A percentile compares a stretch with the other conserved stretches of the same genome.
Conservation (phyloP, 805 yeast genomes). For the Kluyveromyces wickerhamii region DNA sequence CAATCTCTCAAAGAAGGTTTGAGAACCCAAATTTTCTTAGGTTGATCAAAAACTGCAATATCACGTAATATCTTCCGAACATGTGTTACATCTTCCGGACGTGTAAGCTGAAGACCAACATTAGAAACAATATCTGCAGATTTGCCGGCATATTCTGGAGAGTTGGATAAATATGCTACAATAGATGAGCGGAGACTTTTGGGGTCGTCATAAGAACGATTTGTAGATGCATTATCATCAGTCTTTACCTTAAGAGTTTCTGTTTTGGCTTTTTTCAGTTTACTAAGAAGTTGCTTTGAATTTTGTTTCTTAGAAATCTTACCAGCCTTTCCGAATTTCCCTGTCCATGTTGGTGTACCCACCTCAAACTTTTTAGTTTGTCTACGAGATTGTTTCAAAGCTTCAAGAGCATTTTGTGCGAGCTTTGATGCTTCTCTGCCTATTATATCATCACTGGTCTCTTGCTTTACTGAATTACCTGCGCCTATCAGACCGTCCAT, state of each 20-base stretch:
- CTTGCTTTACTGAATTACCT: constrained; percentile 49
- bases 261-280: constrained; percentile 1
- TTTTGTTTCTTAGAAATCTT: constrained; percentile 32
- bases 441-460: constrained; percentile 30
- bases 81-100: constrained; percentile 48
- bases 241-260: constrained; percentile 7
- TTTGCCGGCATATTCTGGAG: constrained; percentile 35
- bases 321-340: constrained; percentile 83
- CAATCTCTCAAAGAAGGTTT: constrained; percentile 28
- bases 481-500: constrained; percentile 70
- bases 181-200: constrained; percentile 18
- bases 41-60: constrained; percentile 61
- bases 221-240: constrained; percentile 1
- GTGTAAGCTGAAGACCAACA: constrained; percentile 33
- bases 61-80: constrained; percentile 61
- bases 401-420: constrained; percentile 46
- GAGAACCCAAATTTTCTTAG: constrained; percentile 54
- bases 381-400: constrained; percentile 47
- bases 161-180: constrained; percentile 31
- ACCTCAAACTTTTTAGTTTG: constrained; percentile 37
- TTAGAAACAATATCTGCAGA: constrained; percentile 41
- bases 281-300: constrained; percentile 10
- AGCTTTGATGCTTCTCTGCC: constrained; percentile 56
- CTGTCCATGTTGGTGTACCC: constrained; percentile 96
- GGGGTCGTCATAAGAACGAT: neutral